phyloP scores from a whole-genome alignment of 176 grass and related monocot species.

The Bothriochloa decipiens region DNA sequence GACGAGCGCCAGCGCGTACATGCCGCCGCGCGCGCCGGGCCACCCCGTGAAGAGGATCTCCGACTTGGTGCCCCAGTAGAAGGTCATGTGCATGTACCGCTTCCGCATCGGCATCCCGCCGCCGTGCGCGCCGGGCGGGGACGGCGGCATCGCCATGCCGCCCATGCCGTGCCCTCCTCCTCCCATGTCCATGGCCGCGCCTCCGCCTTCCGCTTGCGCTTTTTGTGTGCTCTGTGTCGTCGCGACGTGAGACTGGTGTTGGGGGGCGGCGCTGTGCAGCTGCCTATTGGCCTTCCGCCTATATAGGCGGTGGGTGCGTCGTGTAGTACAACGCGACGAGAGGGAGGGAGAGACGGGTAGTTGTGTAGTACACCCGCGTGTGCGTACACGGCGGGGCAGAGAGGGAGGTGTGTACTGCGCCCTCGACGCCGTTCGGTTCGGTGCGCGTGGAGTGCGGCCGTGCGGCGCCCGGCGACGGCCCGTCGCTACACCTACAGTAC shows the following conservation, averaged over 20 bases:
- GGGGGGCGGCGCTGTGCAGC: not conserved
- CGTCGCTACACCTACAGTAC: too few relatives aligned
- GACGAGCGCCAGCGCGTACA: slow-evolving; percentile 76
- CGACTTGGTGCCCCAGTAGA: slow-evolving; percentile 87
- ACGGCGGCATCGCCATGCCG: slow-evolving; percentile 15
- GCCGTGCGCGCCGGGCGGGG: not conserved
- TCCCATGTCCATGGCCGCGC: slow-evolving; percentile 42
- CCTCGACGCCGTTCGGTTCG: not conserved
- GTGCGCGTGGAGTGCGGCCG: not conserved
- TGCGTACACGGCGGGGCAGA: slow-evolving; percentile 28
- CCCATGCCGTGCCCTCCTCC: slow-evolving; percentile 43
- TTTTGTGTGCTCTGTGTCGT: too few relatives aligned
- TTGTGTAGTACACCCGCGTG: slow-evolving; percentile 6
- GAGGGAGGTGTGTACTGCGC: not conserved
- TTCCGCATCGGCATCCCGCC: not conserved
- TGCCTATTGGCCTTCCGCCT: not conserved
- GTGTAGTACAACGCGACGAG: slow-evolving; percentile 30
- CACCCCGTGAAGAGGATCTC: slow-evolving; percentile 77
- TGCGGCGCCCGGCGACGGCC: not conserved
- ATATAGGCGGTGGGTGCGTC: not conserved
- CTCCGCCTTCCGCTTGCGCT: not conserved
- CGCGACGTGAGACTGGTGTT: not conserved
- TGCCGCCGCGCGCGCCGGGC: slow-evolving; percentile 68
- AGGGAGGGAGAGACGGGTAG: not conserved
- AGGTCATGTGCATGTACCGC: slow-evolving; percentile 84